Percentiles rank a stretch among this genome's conserved stretches.
Conservation (phyloP, 495 filamentous ascomycete species). For the Aspergillus incahuasiensis region DNA sequence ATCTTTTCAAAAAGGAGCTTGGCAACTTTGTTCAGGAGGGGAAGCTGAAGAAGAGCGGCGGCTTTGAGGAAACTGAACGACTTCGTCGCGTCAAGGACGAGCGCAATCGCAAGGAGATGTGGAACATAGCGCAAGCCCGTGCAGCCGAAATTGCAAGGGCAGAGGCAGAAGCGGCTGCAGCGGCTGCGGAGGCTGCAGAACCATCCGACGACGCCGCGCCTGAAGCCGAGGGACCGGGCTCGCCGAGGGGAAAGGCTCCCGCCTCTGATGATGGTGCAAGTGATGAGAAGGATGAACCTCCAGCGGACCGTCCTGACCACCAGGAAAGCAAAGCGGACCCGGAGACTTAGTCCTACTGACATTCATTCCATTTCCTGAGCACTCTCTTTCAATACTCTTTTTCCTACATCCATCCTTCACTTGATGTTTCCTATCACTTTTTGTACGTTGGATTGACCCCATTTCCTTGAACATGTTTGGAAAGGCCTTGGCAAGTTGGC, state of each 20-base stretch:
- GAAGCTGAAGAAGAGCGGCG: slow-evolving; percentile 90
- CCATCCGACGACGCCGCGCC: slow-evolving; percentile 19
- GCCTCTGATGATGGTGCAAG: slow-evolving; percentile 6
- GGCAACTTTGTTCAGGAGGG: slow-evolving; percentile 85
- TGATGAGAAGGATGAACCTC: slow-evolving; percentile 4
- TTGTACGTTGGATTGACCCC: neutral
- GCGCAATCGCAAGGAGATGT: slow-evolving; percentile 76
- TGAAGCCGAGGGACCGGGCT: slow-evolving; percentile 6
- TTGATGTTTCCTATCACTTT: neutral
- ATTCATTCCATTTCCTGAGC: neutral
- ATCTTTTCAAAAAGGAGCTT: slow-evolving; percentile 85
- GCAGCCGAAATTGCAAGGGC: slow-evolving; percentile 40
- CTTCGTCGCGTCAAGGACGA: slow-evolving; percentile 83
- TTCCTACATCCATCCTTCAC: neutral
- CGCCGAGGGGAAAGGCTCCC: slow-evolving; percentile 7
- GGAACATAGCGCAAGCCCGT: slow-evolving; percentile 60
- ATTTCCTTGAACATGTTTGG: neutral
- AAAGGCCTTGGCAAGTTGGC: neutral
- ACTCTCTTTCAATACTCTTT: neutral
- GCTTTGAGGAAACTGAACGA: slow-evolving; percentile 89
- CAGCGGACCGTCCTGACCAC: neutral
- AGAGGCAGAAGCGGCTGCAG: slow-evolving; percentile 20
- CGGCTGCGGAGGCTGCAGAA: slow-evolving; percentile 17
- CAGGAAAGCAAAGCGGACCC: neutral
- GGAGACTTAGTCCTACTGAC: neutral